Conservation (phyloP, 768 basidiomycete species). For the Auriscalpium vulgare region DNA sequence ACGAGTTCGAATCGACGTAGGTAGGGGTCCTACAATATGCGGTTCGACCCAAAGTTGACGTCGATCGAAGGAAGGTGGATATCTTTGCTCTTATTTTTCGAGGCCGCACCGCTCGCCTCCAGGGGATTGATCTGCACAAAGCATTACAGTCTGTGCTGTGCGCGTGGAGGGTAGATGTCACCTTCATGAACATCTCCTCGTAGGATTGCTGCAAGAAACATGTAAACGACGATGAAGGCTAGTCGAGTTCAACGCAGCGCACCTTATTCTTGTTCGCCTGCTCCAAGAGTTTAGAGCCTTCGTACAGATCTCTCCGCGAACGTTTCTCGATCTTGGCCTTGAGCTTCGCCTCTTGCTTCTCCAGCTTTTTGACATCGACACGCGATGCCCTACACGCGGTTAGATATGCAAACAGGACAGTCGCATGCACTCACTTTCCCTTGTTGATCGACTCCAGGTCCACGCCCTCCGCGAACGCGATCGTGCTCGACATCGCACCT, state of each 20-base stretch:
- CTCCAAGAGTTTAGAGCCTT: constrained; percentile 92
- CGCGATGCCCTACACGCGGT: constrained; percentile 60
- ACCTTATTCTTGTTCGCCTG: constrained; percentile 81
- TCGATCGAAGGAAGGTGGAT: constrained; percentile 93
- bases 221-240: background rate
- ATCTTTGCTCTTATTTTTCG: constrained; percentile 96
- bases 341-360: constrained; percentile 96
- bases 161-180: constrained; percentile 16
- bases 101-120: constrained; percentile 53
- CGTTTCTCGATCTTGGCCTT: constrained; percentile 98
- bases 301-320: constrained; percentile 83
- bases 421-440: constrained; percentile 57
- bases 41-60: constrained; percentile 91
- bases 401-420: background rate
- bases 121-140: constrained; percentile 76
- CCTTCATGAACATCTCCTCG: constrained; percentile 99
- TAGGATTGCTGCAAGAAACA: constrained; percentile 69
- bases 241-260: constrained; percentile 8
- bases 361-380: constrained; percentile 91
- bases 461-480: constrained; percentile 73
- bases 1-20: background rate
- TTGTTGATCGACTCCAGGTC: constrained; percentile 91
- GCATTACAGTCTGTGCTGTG: background rate
- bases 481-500: constrained; percentile 67
- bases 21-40: constrained; percentile 61